Conservation (phyloP, 768 basidiomycete species). For the Neoboletus brunneissimus region DNA sequence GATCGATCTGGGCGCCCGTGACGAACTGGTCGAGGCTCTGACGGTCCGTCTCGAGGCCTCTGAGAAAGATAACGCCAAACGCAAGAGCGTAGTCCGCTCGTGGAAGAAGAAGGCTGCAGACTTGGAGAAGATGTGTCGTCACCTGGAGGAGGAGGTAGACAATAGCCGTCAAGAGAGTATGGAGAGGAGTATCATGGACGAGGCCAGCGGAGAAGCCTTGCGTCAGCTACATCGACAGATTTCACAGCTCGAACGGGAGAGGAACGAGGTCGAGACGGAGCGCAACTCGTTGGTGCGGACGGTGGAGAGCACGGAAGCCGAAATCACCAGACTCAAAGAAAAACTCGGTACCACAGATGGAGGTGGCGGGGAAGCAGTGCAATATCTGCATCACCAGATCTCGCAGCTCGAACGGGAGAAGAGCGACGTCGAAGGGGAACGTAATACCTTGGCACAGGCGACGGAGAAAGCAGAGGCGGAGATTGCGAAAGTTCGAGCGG, state of each 20-base stretch:
- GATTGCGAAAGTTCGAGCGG: not conserved
- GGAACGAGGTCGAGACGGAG: conserved; percentile 46
- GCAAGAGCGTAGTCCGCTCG: conserved; percentile 47
- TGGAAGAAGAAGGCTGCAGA: conserved; percentile 81
- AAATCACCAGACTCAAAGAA: conserved; percentile 23
- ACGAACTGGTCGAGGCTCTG: conserved; percentile 66
- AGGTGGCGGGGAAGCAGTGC: conserved; percentile 66
- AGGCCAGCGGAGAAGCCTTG: conserved; percentile 75
- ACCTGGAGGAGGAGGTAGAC: conserved; percentile 86
- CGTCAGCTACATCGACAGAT: conserved; percentile 80
- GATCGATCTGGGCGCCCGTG: conserved; percentile 67
- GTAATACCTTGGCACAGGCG: conserved; percentile 35
- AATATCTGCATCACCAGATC: conserved; percentile 74
- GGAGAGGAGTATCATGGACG: conserved; percentile 81
- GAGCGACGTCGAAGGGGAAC: conserved; percentile 44
- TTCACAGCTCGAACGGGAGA: conserved; percentile 68
- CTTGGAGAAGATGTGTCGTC: conserved; percentile 62
- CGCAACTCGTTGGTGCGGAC: conserved; percentile 36
- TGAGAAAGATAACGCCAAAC: conserved; percentile 64
- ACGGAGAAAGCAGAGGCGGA: not conserved
- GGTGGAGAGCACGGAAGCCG: conserved; percentile 48
- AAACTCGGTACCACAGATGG: conserved; percentile 66
- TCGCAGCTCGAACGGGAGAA: conserved; percentile 66
- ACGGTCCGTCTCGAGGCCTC: conserved; percentile 49
- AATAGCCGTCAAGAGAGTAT: conserved; percentile 76